phyloP scores from a whole-genome alignment of 2,329 filamentous ascomycete species.

The Colletotrichum ledebouriae region DNA sequence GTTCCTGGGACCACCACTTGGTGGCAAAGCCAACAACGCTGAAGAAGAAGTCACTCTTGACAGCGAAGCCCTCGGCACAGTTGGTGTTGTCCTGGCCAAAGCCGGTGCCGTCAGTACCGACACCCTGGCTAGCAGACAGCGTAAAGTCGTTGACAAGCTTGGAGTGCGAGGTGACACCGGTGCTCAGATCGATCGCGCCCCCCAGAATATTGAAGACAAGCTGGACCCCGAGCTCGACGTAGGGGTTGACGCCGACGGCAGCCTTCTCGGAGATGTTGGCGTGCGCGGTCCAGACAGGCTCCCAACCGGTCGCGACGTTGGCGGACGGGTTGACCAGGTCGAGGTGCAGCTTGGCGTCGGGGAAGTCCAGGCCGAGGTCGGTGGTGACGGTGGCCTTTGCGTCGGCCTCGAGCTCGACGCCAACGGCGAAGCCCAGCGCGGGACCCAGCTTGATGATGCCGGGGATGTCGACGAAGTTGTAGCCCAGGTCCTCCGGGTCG shows the following conservation, averaged over 20 bases:
- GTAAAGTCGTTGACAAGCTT: conserved; percentile 47
- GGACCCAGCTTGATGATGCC: conserved; percentile 38
- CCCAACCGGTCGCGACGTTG: conserved; percentile 45
- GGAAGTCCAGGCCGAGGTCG: conserved; percentile 44
- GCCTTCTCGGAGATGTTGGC: conserved; percentile 47
- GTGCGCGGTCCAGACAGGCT: conserved; percentile 51
- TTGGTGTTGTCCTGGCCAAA: conserved; percentile 33
- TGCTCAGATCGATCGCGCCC: conserved; percentile 47
- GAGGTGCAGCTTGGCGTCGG: conserved; percentile 46
- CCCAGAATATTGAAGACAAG: conserved; percentile 46
- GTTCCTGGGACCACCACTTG: conserved; percentile 46
- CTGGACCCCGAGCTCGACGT: conserved; percentile 44
- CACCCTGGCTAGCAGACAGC: conserved; percentile 44
- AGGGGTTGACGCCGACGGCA: conserved; percentile 45
- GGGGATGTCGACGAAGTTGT: conserved; percentile 44
- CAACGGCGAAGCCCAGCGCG: conserved; percentile 41
- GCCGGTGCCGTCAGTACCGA: conserved; percentile 38
- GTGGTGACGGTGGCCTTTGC: conserved; percentile 40
- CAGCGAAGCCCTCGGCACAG: conserved; percentile 46
- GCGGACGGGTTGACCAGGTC: conserved; percentile 48
- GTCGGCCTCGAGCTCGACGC: conserved; percentile 38
- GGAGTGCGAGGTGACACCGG: conserved; percentile 46
- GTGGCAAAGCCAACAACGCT: conserved; percentile 46
- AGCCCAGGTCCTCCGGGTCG: conserved; percentile 37
- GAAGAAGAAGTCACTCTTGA: conserved; percentile 47